Evolutionary conservation across 768 basidiomycete genomes (phyloP).

Genomic region (Leccinum aurantiacum): DNA sequence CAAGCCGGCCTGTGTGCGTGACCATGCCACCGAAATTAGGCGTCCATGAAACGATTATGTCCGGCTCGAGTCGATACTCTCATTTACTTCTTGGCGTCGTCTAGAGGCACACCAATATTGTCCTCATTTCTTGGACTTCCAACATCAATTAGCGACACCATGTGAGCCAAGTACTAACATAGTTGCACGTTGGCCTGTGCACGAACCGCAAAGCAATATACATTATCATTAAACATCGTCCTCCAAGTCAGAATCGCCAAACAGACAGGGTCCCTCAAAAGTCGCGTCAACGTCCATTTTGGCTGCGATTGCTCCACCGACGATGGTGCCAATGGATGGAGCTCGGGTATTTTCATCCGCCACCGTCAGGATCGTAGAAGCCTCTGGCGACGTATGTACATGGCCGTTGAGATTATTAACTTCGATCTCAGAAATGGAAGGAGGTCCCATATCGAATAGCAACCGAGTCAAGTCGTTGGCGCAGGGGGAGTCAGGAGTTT

Average conservation of each 20-base stretch:
- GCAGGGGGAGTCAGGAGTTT: background rate
- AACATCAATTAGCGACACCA: background rate
- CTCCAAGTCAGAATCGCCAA: constrained; percentile 31
- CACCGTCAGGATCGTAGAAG: background rate
- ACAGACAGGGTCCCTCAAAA: constrained; percentile 30
- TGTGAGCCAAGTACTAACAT: background rate
- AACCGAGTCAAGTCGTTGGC: background rate
- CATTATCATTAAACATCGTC: constrained; percentile 17
- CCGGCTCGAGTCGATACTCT: background rate
- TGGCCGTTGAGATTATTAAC: background rate
- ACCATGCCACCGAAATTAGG: background rate
- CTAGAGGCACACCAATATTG: background rate
- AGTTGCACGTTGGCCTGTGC: background rate
- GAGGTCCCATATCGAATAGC: background rate
- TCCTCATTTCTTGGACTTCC: background rate
- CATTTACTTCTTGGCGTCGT: background rate
- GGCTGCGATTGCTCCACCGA: background rate
- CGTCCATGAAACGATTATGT: background rate
- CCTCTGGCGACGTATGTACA: background rate
- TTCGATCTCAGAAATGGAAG: background rate
- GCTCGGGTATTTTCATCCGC: background rate
- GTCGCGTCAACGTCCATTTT: constrained; percentile 6
- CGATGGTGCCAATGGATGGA: background rate
- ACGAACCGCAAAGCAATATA: background rate
- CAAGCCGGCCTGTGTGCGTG: too few species aligned